These are phyloP conservation scores for Hymenotorrendiella dingleyae DNA, from an alignment of 2,329 filamentous ascomycete genomes.

Conservation along the genomic window DNA sequence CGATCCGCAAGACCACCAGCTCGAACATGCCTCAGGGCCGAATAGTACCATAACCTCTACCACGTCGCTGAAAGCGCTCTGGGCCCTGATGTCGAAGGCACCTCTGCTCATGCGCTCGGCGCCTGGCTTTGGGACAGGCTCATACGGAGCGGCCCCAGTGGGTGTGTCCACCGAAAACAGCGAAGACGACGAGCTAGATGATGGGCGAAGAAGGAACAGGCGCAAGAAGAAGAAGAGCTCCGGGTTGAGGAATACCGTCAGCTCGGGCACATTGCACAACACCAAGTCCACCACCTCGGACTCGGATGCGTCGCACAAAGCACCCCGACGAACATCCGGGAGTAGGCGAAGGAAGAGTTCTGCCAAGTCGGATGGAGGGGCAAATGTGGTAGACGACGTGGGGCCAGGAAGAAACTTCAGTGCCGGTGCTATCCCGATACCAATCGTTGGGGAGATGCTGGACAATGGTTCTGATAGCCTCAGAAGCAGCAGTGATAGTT, in stretches of 20 bases:
- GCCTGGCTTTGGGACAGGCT: conserved; percentile 53
- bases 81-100: conserved; percentile 38
- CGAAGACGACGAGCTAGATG: conserved; percentile 28
- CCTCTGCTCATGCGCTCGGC: conserved; percentile 55
- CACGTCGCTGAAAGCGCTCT: conserved; percentile 19
- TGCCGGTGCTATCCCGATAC: conserved; percentile 20
- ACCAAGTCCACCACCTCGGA: conserved; percentile 7
- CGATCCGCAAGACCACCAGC: conserved; percentile 11
- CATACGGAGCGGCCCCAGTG: conserved; percentile 52
- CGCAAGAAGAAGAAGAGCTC: conserved; percentile 26
- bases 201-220: conserved; percentile 17
- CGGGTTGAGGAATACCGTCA: conserved; percentile 23
- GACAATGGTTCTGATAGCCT: neutral
- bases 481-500: conserved; percentile 6
- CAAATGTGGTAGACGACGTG: conserved; percentile 17
- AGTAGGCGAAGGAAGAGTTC: conserved; percentile 9
- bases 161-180: conserved; percentile 34
- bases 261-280: conserved; percentile 9
- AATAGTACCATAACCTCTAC: conserved; percentile 6
- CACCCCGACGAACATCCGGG: conserved; percentile 11
- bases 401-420: conserved; percentile 20
- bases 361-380: conserved; percentile 5
- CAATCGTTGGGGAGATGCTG: conserved; percentile 6
- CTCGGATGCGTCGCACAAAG: conserved; percentile 6
- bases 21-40: conserved; percentile 11